These are phyloP conservation scores for Venustampulla echinocandica DNA, from an alignment of 495 filamentous ascomycete genomes.

Conservation along the genomic window DNA sequence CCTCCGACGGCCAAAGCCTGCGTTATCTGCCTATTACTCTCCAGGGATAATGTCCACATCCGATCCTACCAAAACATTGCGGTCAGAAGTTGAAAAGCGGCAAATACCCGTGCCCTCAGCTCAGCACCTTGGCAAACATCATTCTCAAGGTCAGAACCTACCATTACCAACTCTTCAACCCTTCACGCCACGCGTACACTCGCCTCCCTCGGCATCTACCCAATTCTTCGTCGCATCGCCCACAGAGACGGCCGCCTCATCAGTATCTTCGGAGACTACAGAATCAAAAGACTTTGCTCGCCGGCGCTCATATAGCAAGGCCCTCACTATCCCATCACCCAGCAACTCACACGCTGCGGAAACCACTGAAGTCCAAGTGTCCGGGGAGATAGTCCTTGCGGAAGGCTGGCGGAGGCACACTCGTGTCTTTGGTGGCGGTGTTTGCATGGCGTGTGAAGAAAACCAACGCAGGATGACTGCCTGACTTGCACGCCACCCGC, in stretches of 20 bases:
- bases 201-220: neutral
- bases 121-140: too few relatives aligned
- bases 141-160: too few relatives aligned
- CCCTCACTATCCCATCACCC: neutral
- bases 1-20: neutral
- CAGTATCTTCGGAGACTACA: neutral
- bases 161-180: neutral
- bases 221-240: neutral
- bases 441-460: conserved; percentile 23
- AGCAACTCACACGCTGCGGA: neutral
- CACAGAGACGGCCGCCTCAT: neutral
- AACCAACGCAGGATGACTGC: conserved; percentile 1
- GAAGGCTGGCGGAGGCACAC: conserved; percentile 23
- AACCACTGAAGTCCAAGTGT: conserved; percentile 3
- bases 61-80: too few relatives aligned
- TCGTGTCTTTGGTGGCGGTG: conserved; percentile 22
- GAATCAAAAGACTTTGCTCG: neutral
- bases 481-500: too few relatives aligned
- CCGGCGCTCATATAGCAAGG: neutral
- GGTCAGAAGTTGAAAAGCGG: too few relatives aligned
- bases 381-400: conserved; percentile 17
- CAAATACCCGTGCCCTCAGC: too few relatives aligned
- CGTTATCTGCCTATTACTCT: too few relatives aligned
- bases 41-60: too few relatives aligned
- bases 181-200: neutral